Evolutionary conservation across 495 filamentous ascomycete genomes (phyloP), one percentile per base, ranked within the genome.

Genomic region (Bacidia gigantensis): DNA sequence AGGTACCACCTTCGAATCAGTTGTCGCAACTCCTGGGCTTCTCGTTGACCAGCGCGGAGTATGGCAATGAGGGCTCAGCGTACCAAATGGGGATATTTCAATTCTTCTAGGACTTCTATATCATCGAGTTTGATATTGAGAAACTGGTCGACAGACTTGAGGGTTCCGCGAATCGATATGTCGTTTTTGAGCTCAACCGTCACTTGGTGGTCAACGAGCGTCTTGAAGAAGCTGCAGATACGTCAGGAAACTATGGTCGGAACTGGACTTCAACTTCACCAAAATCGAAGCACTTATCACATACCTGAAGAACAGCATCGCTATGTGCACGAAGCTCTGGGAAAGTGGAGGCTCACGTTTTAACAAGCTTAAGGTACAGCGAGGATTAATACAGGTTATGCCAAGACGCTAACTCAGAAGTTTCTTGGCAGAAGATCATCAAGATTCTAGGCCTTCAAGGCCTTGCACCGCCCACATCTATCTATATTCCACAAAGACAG

Each of bases 141-240:
- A 69, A 89, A 98, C 67, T 97, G 93, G 67, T 98, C 92, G 57
- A 98, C 92, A 57, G 83, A 89, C 72, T 96, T 97, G 56, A 98
- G 78, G 20, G 81, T 89, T 54, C 92, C 92, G 54, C 84, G 83
- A 65, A 98, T 94, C 60, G 86, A 84, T 57, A 98, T 90, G 69
- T 98, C 92, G 68, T 98, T 98, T 72, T 98, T 98, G 67, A 98
- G 86, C 71, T 97, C 92, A 67, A 98, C 87, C 38, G 88, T 97
- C 50, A 87, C 79, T 72, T 90, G 82, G 65, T 95, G 87, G 75
- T 96, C 92, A 64, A 95, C 92, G 60, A 97, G 86, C 51, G 92
- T 97, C 69, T 97, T 97, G 82, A 98, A 98, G 78, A 97, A 98
- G 71, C 93, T 96, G 59, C 26, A 25, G 22, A 11, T n/a, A 3